Base-by-base conservation (phyloP, 1,284 basidiomycete genomes). In the Cutaneotrichosporon dermatis region DNA sequence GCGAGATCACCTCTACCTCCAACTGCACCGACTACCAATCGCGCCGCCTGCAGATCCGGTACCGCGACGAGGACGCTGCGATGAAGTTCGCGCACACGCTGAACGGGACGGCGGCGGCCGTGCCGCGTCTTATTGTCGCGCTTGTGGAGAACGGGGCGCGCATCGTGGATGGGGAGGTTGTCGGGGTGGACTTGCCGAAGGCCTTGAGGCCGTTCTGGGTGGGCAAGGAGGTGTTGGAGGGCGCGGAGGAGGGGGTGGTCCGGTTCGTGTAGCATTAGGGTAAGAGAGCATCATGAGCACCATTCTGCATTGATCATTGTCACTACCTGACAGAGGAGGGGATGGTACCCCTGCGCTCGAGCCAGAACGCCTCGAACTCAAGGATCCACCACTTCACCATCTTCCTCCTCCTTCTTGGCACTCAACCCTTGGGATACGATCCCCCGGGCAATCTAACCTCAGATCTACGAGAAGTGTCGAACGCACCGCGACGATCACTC, bases 1-100 rank as follows among this genome's bases (percentile, higher is more conserved):
- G 96, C 49, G 96, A 99, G 82, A 88, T 97, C 42, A 90, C 92
- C 0, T 95, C 92, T 0, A 85, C 92, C 2, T 95, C 92, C 0
- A 95, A 97, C 74, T 97, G 93, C 76, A 96, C 92, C 11, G 91
- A 94, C 75, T 97, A 90, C 71, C 93, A 97, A 77, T 83, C 93
- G 1, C 85, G 93, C 13, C 85, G 94, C 11, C 81, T 97, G 12
- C 88, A 89, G 67, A 92, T 96, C 69, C 87, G 89, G 6, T 89
- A 92, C 75, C 84, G 85, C n/a, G 69, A 77, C 48, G 59, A 72
- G n/a, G 60, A 68, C 25, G 33, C 37, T 1, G 41, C 36, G 8
- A 62, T 74, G 10, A 63, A 84, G 2, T 95, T 91, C 69, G 89
- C 86, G 3, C 92, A 97, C 73, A 97, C 94, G 0, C 80, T 97